Percentiles rank a stretch among this genome's conserved stretches.
phyloP scores from a whole-genome alignment of 2,329 filamentous ascomycete genomes.

The Bipolaris victoriae region DNA sequence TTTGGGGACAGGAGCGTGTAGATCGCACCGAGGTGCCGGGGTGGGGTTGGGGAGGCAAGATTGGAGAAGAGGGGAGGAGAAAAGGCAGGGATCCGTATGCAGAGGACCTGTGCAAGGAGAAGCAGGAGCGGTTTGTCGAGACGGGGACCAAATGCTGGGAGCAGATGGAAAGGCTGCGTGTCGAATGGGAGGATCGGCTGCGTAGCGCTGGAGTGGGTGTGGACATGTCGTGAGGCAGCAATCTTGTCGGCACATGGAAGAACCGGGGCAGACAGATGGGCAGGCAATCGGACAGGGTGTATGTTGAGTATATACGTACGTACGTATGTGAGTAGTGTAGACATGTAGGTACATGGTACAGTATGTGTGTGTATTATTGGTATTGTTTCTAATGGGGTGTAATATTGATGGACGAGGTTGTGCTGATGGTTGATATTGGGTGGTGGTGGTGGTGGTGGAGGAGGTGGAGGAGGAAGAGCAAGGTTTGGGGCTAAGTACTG shows the following conservation, averaged over 20 bases:
- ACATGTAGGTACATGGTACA: too few relatives aligned
- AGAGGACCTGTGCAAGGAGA: slow-evolving; percentile 65
- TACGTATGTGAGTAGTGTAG: too few relatives aligned
- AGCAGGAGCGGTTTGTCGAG: slow-evolving; percentile 66
- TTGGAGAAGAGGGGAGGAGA: slow-evolving; percentile 61
- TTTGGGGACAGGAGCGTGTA: slow-evolving; percentile 64
- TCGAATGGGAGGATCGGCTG: slow-evolving; percentile 62
- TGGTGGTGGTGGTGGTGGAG: neutral
- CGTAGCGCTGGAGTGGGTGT: slow-evolving; percentile 47
- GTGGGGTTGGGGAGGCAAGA: slow-evolving; percentile 72
- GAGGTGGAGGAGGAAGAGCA: neutral
- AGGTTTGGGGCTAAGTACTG: neutral
- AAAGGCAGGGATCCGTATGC: slow-evolving; percentile 65
- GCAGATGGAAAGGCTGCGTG: slow-evolving; percentile 73
- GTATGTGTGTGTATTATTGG: neutral
- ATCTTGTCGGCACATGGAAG: neutral
- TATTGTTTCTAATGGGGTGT: neutral
- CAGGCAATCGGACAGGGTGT: neutral
- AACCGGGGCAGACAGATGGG: neutral
- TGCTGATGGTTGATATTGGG: neutral
- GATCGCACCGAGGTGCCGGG: slow-evolving; percentile 83
- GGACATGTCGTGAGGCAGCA: slow-evolving; percentile 29
- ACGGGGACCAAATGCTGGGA: slow-evolving; percentile 68
- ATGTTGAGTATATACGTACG: neutral
- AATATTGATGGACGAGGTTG: neutral